These are phyloP conservation scores for Asterochloris erici DNA, from an alignment of 139 green algal genomes.

Conservation along the genomic window DNA sequence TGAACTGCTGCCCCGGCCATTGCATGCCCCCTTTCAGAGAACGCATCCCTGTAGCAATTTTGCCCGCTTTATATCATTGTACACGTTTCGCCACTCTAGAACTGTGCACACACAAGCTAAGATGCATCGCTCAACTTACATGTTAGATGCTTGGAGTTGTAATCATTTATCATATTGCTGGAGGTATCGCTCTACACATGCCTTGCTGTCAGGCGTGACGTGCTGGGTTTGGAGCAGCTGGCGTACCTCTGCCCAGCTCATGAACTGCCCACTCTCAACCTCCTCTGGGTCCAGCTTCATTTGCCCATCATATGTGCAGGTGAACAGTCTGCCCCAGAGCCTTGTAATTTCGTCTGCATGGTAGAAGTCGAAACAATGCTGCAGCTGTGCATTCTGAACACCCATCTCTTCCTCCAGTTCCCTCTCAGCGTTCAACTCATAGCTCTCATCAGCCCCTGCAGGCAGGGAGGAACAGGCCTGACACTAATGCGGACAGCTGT, in stretches of 20 bases:
- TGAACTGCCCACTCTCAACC: conserved; percentile 16
- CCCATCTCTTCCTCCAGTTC: conserved; percentile 31
- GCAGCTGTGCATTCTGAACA: not conserved
- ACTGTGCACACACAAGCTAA: too few relatives aligned
- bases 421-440: conserved; percentile 20
- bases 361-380: conserved; percentile 21
- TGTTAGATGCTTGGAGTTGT: not conserved
- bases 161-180: not conserved
- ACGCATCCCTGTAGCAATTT: too few relatives aligned
- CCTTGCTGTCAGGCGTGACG: conserved; percentile 23
- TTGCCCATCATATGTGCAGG: conserved; percentile 14
- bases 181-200: not conserved
- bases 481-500: too few relatives aligned
- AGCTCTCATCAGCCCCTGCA: conserved; percentile 19
- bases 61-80: too few relatives aligned
- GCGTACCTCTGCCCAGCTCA: conserved; percentile 16
- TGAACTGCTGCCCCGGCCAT: too few relatives aligned
- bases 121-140: too few relatives aligned
- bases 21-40: too few relatives aligned
- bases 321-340: conserved; percentile 14
- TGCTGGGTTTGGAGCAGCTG: not conserved
- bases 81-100: too few relatives aligned
- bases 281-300: conserved; percentile 21
- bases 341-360: not conserved
- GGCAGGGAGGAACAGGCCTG: not conserved